These are phyloP conservation scores for Paraphoma sp. DNA, from an alignment of 2,329 filamentous ascomycete genomes.

Conservation along the genomic window DNA sequence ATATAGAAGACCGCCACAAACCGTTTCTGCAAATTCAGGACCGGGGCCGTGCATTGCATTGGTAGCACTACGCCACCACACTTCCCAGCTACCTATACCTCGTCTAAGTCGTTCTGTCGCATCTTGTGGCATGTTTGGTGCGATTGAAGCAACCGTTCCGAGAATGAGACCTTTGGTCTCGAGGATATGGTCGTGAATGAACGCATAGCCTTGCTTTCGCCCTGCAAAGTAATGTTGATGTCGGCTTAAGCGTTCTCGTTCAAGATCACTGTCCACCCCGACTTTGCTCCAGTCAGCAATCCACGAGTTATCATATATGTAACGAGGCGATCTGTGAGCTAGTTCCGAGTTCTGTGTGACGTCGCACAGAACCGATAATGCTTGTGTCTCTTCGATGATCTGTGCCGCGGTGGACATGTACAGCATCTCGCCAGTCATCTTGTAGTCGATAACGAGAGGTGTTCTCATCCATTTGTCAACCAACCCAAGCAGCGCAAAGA, in stretches of 20 bases:
- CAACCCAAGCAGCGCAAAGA: constrained; percentile 23
- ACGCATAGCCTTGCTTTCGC: neutral
- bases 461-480: constrained; percentile 18
- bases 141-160: neutral
- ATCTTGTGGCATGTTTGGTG: neutral
- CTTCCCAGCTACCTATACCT: neutral
- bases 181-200: neutral
- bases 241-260: neutral
- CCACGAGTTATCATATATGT: neutral
- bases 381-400: constrained; percentile 3
- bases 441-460: constrained; percentile 8
- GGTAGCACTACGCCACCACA: neutral
- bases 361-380: neutral
- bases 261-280: neutral
- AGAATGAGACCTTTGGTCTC: neutral
- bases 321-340: neutral
- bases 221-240: neutral
- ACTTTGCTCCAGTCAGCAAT: neutral
- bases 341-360: neutral
- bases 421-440: constrained; percentile 12
- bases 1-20: neutral
- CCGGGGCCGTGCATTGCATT: no score
- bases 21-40: neutral
- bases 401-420: neutral
- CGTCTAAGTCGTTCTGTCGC: neutral